Conservation (phyloP, 2,329 filamentous ascomycete genomes). For the Endocalyx cinctus region DNA sequence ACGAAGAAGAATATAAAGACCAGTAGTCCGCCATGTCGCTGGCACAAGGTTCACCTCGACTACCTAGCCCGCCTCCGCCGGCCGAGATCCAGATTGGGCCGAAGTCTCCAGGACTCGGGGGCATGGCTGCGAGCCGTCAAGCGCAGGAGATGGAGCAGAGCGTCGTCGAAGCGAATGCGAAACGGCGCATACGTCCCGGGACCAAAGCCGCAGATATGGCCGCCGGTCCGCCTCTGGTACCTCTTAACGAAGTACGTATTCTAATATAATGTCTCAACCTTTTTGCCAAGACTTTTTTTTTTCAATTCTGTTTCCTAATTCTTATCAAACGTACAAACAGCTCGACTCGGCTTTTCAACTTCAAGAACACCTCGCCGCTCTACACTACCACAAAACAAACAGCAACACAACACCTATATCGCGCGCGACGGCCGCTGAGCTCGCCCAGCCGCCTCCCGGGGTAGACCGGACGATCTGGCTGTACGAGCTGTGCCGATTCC, state of each 20-base stretch:
- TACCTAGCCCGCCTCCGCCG: constrained; percentile 90
- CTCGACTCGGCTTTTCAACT: constrained; percentile 97
- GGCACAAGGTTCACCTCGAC: constrained; percentile 76
- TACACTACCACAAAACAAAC: constrained; percentile 76
- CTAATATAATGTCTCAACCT: too few relatives aligned
- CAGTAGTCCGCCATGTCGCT: constrained; percentile 43
- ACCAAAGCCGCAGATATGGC: constrained; percentile 92
- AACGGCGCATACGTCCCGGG: constrained; percentile 83
- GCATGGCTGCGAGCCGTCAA: constrained; percentile 46
- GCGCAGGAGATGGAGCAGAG: constrained; percentile 59
- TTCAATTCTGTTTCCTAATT: too few relatives aligned
- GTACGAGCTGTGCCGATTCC: constrained; percentile 94
- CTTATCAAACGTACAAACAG: too few relatives aligned
- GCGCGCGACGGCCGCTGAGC: constrained; percentile 66
- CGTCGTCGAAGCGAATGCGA: constrained; percentile 67
- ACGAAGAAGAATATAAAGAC: background rate
- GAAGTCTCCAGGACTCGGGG: constrained; percentile 59
- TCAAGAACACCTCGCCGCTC: constrained; percentile 91
- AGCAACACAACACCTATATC: constrained; percentile 67
- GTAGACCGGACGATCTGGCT: constrained; percentile 90
- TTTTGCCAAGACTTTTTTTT: too few relatives aligned
- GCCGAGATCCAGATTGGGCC: constrained; percentile 89
- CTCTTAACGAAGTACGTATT: constrained; percentile 69
- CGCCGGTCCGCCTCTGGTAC: constrained; percentile 81
- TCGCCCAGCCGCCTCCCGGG: constrained; percentile 75